phyloP scores from a whole-genome alignment of 2,329 filamentous ascomycete genomes.

The Tolypocladium cylindrosporum region DNA sequence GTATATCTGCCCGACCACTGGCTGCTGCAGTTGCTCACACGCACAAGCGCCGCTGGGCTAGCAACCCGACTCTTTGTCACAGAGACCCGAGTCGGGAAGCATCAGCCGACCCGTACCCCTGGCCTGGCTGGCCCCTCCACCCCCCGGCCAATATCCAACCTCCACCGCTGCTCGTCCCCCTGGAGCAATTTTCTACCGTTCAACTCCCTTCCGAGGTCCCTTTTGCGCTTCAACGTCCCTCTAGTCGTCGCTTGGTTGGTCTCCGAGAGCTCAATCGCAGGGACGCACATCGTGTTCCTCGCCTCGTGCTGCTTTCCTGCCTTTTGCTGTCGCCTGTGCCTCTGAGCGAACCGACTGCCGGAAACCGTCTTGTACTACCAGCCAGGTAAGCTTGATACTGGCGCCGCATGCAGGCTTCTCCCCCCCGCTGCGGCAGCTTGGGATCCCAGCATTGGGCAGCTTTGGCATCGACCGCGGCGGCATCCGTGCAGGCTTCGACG shows the following conservation, averaged over 20 bases:
- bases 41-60: background rate
- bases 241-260: background rate
- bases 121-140: background rate
- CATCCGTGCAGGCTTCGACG: background rate
- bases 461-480: background rate
- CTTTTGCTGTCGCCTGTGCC: background rate
- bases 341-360: background rate
- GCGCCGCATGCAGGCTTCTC: background rate
- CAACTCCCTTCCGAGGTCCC: background rate
- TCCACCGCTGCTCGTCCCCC: conserved; percentile 1
- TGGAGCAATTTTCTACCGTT: conserved; percentile 4
- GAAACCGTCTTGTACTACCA: background rate
- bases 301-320: background rate
- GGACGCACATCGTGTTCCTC: background rate
- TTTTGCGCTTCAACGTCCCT: background rate
- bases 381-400: background rate
- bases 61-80: too few species aligned
- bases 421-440: background rate
- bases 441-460: background rate
- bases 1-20: background rate
- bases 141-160: conserved; percentile 1
- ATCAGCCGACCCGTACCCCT: background rate
- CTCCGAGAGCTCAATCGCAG: background rate
- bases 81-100: background rate
- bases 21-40: background rate